Percentiles rank a stretch among this genome's conserved stretches.
These are phyloP conservation scores for Puccinia triticina DNA, from an alignment of 1,284 basidiomycete species.

Conservation along the genomic window DNA sequence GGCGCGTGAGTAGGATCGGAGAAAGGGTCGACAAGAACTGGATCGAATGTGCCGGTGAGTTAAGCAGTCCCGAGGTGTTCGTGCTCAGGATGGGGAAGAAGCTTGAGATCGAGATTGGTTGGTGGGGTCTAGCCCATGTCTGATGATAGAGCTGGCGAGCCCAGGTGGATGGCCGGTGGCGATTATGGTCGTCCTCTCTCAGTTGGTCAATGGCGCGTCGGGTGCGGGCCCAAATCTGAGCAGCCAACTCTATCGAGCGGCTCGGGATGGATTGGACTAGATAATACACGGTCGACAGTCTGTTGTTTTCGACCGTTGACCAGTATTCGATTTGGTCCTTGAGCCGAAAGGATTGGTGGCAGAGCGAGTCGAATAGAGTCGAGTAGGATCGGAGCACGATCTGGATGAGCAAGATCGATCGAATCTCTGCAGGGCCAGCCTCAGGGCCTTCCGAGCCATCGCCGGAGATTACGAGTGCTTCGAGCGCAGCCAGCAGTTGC, in stretches of 20 bases:
- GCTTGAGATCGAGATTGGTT: constrained; percentile 7
- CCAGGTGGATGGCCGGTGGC: neutral
- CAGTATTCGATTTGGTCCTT: constrained; percentile 37
- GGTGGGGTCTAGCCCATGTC: neutral
- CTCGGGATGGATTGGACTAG: constrained; percentile 33
- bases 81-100: constrained; percentile 17
- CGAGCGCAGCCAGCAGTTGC: constrained; percentile 5
- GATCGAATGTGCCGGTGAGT: neutral
- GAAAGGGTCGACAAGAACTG: constrained; percentile 31
- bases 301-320: constrained; percentile 23
- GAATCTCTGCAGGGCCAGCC: neutral
- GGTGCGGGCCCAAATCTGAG: constrained; percentile 7
- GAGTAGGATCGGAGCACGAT: constrained; percentile 27
- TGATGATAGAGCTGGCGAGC: neutral
- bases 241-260: neutral
- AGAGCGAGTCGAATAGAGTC: constrained; percentile 15
- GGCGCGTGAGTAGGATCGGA: constrained; percentile 29
- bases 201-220: constrained; percentile 2
- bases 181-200: neutral
- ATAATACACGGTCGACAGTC: constrained; percentile 11
- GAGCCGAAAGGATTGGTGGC: constrained; percentile 1
- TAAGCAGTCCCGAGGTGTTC: neutral
- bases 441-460: neutral
- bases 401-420: constrained; percentile 20
- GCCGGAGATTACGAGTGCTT: neutral